Percentiles rank a stretch among this genome's conserved stretches.
Conservation (phyloP, 768 basidiomycete genomes). For the Pleurotus eryngii region DNA sequence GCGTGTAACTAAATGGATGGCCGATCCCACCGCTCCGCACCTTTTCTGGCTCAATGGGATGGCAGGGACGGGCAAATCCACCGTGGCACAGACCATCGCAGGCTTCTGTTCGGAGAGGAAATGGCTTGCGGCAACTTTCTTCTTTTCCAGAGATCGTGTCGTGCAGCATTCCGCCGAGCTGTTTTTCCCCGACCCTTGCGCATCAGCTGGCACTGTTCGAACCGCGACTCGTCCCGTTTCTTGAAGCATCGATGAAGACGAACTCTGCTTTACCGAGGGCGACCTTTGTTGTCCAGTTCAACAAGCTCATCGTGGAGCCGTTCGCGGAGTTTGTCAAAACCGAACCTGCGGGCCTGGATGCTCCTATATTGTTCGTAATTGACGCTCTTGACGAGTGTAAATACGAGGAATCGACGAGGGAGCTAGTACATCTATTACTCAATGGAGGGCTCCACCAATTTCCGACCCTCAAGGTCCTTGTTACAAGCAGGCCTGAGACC, state of each 20-base stretch:
- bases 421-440: constrained; percentile 12
- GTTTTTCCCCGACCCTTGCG: constrained; percentile 26
- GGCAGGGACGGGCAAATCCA: constrained; percentile 23
- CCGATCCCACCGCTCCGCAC: neutral
- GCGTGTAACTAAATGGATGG: neutral
- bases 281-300: constrained; percentile 13
- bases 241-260: constrained; percentile 10
- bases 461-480: constrained; percentile 12
- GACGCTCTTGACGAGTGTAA: constrained; percentile 28
- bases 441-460: neutral
- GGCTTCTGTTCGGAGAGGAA: constrained; percentile 12
- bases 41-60: constrained; percentile 18
- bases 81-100: constrained; percentile 22
- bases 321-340: neutral
- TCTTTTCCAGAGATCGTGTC: constrained; percentile 28
- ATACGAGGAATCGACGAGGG: constrained; percentile 8
- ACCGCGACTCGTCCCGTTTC: neutral
- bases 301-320: constrained; percentile 14
- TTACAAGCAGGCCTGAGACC: constrained; percentile 26
- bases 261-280: constrained; percentile 15
- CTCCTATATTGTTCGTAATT: constrained; percentile 14
- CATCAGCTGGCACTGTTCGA: constrained; percentile 20
- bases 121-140: constrained; percentile 29
- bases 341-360: neutral
- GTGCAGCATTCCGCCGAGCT: constrained; percentile 18